Percentiles rank a stretch among this genome's conserved stretches.
These are phyloP conservation scores for Hypoxylon fragiforme DNA, from an alignment of 495 filamentous ascomycete genomes.

Conservation along the genomic window DNA sequence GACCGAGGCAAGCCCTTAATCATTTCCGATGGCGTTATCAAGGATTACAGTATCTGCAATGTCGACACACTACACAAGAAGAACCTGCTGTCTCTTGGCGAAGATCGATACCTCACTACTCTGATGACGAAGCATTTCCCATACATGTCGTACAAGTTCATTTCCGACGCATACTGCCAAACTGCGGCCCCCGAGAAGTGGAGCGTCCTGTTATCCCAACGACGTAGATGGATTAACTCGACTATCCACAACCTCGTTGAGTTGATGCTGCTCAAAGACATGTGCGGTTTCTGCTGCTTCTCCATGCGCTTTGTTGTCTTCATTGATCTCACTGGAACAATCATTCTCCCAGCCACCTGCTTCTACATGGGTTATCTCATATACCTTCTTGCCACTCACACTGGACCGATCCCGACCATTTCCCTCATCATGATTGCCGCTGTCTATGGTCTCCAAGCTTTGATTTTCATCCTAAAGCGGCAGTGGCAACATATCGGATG, in stretches of 20 bases:
- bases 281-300: constrained; percentile 99
- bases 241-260: constrained; percentile 95
- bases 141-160: constrained; percentile 92
- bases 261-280: constrained; percentile 80
- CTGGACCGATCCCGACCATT: constrained; percentile 79
- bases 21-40: constrained; percentile 81
- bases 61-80: constrained; percentile 98
- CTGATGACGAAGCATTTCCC: constrained; percentile 98
- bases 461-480: constrained; percentile 93
- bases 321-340: constrained; percentile 89
- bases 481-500: constrained; percentile 98
- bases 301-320: constrained; percentile 98
- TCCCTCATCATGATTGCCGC: constrained; percentile 86
- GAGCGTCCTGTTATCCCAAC: constrained; percentile 89
- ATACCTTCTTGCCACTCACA: constrained; percentile 70
- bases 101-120: constrained; percentile 96
- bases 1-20: constrained; percentile 92
- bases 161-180: constrained; percentile 86
- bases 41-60: constrained; percentile 82
- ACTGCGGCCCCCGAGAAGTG: constrained; percentile 94
- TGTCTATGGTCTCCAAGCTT: constrained; percentile 91
- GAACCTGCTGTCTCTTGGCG: constrained; percentile 91
- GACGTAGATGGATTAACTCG: constrained; percentile 98
- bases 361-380: constrained; percentile 89
- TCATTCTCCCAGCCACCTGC: constrained; percentile 91